phyloP scores from a whole-genome alignment of 2,329 filamentous ascomycete genomes.

The Hypoxylon sp. region DNA sequence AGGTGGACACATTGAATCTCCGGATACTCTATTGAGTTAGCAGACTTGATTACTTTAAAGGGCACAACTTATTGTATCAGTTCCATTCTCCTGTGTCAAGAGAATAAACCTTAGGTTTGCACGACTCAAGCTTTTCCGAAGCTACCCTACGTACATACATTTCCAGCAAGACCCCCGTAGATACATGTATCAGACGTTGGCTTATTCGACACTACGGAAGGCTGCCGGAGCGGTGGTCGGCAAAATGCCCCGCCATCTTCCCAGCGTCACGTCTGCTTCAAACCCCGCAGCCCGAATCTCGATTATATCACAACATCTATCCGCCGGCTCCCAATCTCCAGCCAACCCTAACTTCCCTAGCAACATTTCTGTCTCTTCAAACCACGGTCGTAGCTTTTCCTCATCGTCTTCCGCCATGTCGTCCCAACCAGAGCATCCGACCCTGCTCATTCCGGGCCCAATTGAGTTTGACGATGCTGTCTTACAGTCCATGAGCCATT shows the following conservation, averaged over 20 bases:
- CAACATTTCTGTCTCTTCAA: slow-evolving; percentile 43
- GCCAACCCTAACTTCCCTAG: slow-evolving; percentile 35
- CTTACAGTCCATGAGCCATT: slow-evolving; percentile 93
- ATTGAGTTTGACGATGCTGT: slow-evolving; percentile 99
- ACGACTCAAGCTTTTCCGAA: slow-evolving; percentile 14
- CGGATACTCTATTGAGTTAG: slow-evolving; percentile 8
- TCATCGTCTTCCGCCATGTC: slow-evolving; percentile 60
- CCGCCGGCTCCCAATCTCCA: slow-evolving; percentile 25
- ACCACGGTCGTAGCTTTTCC: slow-evolving; percentile 44
- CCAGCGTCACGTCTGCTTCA: slow-evolving; percentile 27
- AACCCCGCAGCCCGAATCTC: slow-evolving; percentile 46
- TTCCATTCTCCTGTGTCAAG: no score
- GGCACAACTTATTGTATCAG: no score
- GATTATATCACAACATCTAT: slow-evolving; percentile 44
- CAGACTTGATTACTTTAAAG: not conserved
- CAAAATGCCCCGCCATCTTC: slow-evolving; percentile 42
- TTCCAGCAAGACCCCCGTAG: not conserved
- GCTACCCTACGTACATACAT: slow-evolving; percentile 4
- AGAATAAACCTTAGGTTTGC: no score
- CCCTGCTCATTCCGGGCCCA: slow-evolving; percentile 94
- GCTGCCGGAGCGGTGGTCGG: slow-evolving; percentile 42
- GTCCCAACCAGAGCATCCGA: slow-evolving; percentile 68
- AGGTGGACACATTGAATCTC: no score
- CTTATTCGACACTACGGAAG: slow-evolving; percentile 41
- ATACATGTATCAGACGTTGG: slow-evolving; percentile 29